Evolutionary conservation across 495 filamentous ascomycete genomes (phyloP).

Genomic region (Penicillium alfredii): DNA sequence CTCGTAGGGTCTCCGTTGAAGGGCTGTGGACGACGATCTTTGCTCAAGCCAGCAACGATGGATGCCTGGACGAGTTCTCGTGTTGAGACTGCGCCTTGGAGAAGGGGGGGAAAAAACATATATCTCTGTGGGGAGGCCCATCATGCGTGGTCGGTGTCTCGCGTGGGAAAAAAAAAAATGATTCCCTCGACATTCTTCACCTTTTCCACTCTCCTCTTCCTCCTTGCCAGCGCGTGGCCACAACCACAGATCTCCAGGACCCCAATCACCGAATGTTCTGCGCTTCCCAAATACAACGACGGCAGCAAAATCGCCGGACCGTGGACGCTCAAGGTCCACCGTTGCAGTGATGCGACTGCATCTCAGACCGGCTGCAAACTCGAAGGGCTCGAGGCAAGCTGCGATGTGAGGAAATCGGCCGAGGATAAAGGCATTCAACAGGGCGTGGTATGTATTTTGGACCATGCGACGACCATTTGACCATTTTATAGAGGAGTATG

Average conservation of each 20-base stretch:
- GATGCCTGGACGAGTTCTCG: no score
- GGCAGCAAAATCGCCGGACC: constrained; percentile 13
- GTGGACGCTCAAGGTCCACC: constrained; percentile 6
- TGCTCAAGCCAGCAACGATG: no score
- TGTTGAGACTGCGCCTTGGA: no score
- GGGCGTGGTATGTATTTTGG: constrained; percentile 4
- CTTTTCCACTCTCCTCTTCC: background rate
- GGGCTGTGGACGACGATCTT: no score
- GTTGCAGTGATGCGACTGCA: constrained; percentile 5
- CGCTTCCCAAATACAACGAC: constrained; percentile 9
- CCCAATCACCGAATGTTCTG: constrained; percentile 5
- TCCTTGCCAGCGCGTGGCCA: constrained; percentile 3
- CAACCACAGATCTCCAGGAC: background rate
- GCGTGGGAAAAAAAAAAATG: no score
- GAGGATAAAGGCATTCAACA: constrained; percentile 8
- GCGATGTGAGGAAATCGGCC: constrained; percentile 6
- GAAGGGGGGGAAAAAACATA: no score
- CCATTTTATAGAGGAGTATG: no score
- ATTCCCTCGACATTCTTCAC: no score
- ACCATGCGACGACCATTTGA: no score
- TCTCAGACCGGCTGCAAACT: constrained; percentile 1
- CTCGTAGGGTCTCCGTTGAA: no score
- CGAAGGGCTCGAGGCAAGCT: constrained; percentile 7
- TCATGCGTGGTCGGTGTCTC: no score
- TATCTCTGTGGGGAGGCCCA: no score